Evolutionary conservation across 371 early-diverging fungal genomes (phyloP).

Genomic region (Chytridiales sp.): DNA sequence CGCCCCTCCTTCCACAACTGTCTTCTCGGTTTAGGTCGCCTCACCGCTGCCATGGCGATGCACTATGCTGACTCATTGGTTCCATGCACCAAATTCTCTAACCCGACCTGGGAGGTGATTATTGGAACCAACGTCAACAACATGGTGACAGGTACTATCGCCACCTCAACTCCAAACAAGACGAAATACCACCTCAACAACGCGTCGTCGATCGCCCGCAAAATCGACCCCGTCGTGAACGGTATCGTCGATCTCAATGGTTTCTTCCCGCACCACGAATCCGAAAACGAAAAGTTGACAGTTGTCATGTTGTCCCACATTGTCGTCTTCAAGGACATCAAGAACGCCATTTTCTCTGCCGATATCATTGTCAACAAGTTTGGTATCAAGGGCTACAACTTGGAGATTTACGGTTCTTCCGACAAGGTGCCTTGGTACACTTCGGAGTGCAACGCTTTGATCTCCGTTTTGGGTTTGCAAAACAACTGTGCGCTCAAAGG

Average conservation of each 20-base stretch:
- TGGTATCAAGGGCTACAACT: conserved; percentile 11
- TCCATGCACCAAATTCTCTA: conserved; percentile 16
- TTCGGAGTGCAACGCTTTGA: conserved; percentile 8
- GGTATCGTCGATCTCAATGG: conserved; percentile 7
- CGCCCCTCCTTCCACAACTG: conserved; percentile 2
- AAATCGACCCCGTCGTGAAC: conserved; percentile 15
- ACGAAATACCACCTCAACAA: too few relatives aligned
- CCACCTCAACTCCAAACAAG: too few relatives aligned
- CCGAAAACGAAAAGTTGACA: too few relatives aligned
- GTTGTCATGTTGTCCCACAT: conserved; percentile 17
- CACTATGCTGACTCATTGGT: conserved; percentile 12
- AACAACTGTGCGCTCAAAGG: conserved; percentile 10
- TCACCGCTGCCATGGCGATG: conserved; percentile 7
- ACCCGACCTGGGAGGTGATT: conserved; percentile 18
- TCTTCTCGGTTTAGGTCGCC: conserved; percentile 2
- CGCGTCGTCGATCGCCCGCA: not conserved
- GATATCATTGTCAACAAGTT: conserved; percentile 20
- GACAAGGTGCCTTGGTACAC: conserved; percentile 14
- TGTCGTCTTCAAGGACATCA: conserved; percentile 19
- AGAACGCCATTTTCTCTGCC: conserved; percentile 18
- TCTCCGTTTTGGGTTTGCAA: conserved; percentile 4
- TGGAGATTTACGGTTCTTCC: conserved; percentile 16
- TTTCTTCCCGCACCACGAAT: conserved; percentile 6
- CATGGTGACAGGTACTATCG: too few relatives aligned
- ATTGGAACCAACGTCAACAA: too few relatives aligned